Conservation (phyloP, 75 land plant genomes). For the Adiantum capillusveneris region DNA sequence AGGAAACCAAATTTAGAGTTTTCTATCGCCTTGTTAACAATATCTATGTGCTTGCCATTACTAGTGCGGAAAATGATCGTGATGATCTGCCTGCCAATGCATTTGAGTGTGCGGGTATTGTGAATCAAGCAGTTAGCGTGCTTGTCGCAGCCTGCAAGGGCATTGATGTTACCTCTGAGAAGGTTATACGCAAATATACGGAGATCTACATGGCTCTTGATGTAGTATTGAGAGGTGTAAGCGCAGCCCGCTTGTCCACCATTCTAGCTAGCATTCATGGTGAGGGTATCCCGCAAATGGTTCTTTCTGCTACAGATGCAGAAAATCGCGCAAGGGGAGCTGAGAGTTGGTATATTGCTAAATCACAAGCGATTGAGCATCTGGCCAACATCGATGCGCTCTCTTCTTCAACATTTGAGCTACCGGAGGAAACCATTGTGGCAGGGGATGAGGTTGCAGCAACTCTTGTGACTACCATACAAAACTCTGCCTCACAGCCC, state of each 20-base stretch:
- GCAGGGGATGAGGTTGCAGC: slow-evolving; percentile 87
- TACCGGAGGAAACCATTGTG: slow-evolving; percentile 75
- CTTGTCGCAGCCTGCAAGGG: slow-evolving; percentile 93
- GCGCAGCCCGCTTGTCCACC: slow-evolving; percentile 59
- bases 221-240: slow-evolving; percentile 78
- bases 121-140: slow-evolving; percentile 93
- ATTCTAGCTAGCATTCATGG: slow-evolving; percentile 78
- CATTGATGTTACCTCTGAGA: slow-evolving; percentile 89
- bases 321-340: slow-evolving; percentile 83
- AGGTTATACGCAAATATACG: slow-evolving; percentile 76
- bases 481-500: slow-evolving; percentile 9
- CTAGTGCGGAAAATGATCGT: slow-evolving; percentile 58
- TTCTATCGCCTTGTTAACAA: slow-evolving; percentile 88
- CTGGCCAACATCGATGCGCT: slow-evolving; percentile 50
- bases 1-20: slow-evolving; percentile 61
- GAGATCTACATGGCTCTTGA: slow-evolving; percentile 96
- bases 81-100: slow-evolving; percentile 33
- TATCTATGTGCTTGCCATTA: slow-evolving; percentile 84
- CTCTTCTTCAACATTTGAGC: slow-evolving; percentile 53
- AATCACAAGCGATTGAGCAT: slow-evolving; percentile 46
- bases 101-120: slow-evolving; percentile 78
- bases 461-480: slow-evolving; percentile 35
- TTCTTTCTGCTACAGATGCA: slow-evolving; percentile 67
- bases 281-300: slow-evolving; percentile 79
- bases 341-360: slow-evolving; percentile 59